phyloP scores from a whole-genome alignment of 2,329 filamentous ascomycete species.

The Colletotrichum horii region DNA sequence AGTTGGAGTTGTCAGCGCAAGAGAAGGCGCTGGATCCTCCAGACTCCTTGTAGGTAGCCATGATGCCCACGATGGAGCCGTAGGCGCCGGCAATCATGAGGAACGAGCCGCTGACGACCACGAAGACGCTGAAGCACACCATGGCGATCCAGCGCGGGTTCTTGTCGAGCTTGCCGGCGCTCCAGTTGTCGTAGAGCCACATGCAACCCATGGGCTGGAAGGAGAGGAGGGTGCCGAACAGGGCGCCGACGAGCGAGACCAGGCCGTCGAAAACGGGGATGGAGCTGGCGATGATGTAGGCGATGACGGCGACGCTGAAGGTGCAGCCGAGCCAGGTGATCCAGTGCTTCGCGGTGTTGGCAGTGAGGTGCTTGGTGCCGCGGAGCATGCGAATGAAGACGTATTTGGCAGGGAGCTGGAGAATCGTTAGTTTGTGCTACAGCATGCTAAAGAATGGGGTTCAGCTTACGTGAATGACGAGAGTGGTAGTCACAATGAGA shows the following conservation, averaged over 20 bases:
- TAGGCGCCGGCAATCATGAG: conserved; percentile 50
- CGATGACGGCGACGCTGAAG: conserved; percentile 24
- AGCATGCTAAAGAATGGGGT: accelerated
- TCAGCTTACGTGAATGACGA: conserved; percentile 31
- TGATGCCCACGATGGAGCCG: conserved; percentile 44
- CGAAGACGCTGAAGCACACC: conserved; percentile 28
- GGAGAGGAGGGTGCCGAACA: conserved; percentile 31
- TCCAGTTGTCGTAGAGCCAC: conserved; percentile 50
- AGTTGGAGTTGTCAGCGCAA: conserved; percentile 48
- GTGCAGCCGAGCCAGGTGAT: conserved; percentile 34
- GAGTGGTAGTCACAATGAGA: conserved; percentile 30
- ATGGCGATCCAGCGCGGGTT: conserved; percentile 19
- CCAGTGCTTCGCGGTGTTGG: conserved; percentile 34
- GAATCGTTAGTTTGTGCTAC: neutral
- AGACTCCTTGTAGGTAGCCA: conserved; percentile 36
- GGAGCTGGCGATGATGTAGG: conserved; percentile 32
- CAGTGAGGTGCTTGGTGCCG: conserved; percentile 32
- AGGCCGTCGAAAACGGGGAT: conserved; percentile 33
- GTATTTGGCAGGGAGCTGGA: conserved; percentile 29
- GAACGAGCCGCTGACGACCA: conserved; percentile 42
- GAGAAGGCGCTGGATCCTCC: conserved; percentile 44
- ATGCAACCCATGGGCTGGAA: conserved; percentile 37
- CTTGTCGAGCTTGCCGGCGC: conserved; percentile 21
- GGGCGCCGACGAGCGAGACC: conserved; percentile 30
- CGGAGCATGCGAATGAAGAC: conserved; percentile 31